phyloP scores from a whole-genome alignment of 495 filamentous ascomycete species.

The Talaromyces nanjingensis region DNA sequence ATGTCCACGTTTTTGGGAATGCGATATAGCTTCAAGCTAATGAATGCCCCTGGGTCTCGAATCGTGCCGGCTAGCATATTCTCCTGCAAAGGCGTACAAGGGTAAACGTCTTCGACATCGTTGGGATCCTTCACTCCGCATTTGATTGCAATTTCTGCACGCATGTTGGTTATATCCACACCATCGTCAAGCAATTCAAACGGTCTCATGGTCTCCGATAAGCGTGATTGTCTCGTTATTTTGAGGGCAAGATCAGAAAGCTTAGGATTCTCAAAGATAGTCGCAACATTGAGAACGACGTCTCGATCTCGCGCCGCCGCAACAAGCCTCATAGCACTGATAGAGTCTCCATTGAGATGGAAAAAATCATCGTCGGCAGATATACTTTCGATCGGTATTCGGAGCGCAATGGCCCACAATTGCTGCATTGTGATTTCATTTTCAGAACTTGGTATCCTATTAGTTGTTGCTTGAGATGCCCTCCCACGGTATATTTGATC shows the following conservation, averaged over 20 bases:
- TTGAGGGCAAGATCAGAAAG: conserved; percentile 12
- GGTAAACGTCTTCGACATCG: neutral
- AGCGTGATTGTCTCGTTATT: too few species aligned
- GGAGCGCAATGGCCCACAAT: conserved; percentile 15
- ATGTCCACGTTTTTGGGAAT: conserved; percentile 31
- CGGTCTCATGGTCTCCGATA: neutral
- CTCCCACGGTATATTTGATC: conserved; percentile 11
- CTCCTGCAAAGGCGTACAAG: conserved; percentile 16
- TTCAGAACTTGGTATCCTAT: conserved; percentile 10
- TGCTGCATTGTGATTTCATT: conserved; percentile 13
- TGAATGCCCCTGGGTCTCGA: conserved; percentile 32
- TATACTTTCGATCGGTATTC: conserved; percentile 5
- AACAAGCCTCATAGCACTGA: conserved; percentile 27
- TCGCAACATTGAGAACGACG: conserved; percentile 13
- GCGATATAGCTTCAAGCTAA: conserved; percentile 25
- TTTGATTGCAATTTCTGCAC: neutral
- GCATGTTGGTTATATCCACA: neutral
- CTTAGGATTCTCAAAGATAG: conserved; percentile 14
- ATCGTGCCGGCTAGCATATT: conserved; percentile 40
- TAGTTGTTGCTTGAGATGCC: conserved; percentile 8
- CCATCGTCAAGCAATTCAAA: neutral
- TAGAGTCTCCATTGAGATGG: conserved; percentile 27
- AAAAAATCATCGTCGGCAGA: conserved; percentile 18
- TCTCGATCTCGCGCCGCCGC: conserved; percentile 11
- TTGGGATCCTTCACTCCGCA: neutral